Base-by-base conservation (phyloP, 225 moss, liverwort and hornwort species). In the Ulota crispa region DNA sequence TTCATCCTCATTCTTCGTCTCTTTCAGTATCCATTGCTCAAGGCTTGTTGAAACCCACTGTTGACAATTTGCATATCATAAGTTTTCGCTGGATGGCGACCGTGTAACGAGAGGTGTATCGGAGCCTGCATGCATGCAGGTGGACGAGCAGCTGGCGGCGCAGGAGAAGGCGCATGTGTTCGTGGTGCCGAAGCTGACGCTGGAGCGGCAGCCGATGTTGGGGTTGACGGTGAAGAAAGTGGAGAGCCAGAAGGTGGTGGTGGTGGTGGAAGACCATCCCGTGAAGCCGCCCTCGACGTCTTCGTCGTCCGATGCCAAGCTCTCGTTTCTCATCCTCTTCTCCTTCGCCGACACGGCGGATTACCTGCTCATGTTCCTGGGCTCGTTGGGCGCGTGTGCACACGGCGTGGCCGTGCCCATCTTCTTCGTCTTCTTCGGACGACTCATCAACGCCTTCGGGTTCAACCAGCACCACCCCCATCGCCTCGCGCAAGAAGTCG, bases 351-450 rank as follows among this genome's bases (percentile, higher is more conserved):
- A 89, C 23, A 87, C 84, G 9, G 80, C 87, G 54, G 96, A 96
- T 61, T 92, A 84, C 79, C n/a, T 93, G 43, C 89, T 94, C 60
- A 94, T 96, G 77, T 70, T 90, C 68, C 72, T 93, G 23, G 96
- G 94, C 28, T 89, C 94, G 7, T 9, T 88, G 28, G 93, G 94
- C 60, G 94, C 96, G 20, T 88, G 92, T 69, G 84, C 83, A 34
- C 94, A 96, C 27, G 96, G 96, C 32, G 80, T 89, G 5, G 94
- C 94, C 27, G 89, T 96, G 27, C 96, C 96, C 4, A 86, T 96
- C 59, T 93, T 94, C 85, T 94, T 96, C 80, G 91, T 92, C 56
- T 94, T 86, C 78, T 96, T 96, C 50, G 96, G 96, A 28, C 80
- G 85, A 39, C 84, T 96, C 71, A 94, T 96, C 68, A 92, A 94